phyloP scores from a whole-genome alignment of 164 flowering plant species.

The Aristolochia contorta region DNA sequence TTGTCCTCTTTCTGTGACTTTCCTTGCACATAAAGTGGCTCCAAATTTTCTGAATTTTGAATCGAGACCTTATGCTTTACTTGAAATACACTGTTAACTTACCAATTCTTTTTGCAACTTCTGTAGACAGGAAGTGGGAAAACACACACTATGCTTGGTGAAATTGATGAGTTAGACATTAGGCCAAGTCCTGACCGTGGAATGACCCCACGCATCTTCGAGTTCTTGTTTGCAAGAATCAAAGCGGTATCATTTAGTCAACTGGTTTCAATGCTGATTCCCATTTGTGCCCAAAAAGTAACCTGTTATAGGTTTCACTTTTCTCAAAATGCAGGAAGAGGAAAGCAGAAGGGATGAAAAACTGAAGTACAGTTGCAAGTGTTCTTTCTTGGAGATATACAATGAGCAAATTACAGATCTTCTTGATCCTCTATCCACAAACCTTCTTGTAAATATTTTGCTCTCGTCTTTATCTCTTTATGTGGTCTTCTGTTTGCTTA shows the following conservation, averaged over 20 bases:
- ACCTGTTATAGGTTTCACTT: background rate
- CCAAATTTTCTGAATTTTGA: too few species aligned
- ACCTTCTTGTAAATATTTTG: constrained; percentile 58
- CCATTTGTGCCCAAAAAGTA: too few species aligned
- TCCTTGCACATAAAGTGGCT: too few species aligned
- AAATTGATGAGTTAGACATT: constrained; percentile 63
- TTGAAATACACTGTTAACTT: too few species aligned
- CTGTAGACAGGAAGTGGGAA: constrained; percentile 98
- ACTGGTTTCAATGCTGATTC: background rate
- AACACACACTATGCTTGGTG: constrained; percentile 95
- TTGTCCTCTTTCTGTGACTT: too few species aligned
- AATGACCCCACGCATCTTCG: constrained; percentile 94
- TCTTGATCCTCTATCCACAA: constrained; percentile 84
- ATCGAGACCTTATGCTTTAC: too few species aligned
- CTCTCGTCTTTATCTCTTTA: background rate
- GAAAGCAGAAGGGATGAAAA: constrained; percentile 81
- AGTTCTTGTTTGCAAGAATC: constrained; percentile 89
- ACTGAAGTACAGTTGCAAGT: constrained; percentile 74
- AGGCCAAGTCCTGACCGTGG: constrained; percentile 80
- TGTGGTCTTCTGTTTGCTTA: too few species aligned
- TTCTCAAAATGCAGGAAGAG: constrained; percentile 59
- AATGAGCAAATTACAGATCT: constrained; percentile 98
- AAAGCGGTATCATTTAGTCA: constrained; percentile 56
- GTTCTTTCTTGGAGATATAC: constrained; percentile 96
- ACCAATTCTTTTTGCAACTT: background rate